Conservation (phyloP, 2,329 filamentous ascomycete genomes). For the Pestalotiopsis fici region DNA sequence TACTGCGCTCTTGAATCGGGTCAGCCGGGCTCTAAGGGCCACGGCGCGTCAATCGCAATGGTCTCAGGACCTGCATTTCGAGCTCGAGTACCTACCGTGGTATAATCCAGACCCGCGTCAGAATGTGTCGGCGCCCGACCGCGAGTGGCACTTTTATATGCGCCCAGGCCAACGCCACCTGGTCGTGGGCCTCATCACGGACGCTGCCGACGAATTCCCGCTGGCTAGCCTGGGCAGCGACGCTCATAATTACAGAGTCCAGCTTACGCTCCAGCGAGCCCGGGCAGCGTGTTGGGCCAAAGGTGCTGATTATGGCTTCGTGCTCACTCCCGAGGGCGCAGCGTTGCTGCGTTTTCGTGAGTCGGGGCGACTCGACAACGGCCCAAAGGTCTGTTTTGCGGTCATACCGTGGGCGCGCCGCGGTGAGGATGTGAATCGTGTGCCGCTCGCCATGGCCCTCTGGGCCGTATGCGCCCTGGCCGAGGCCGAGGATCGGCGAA, state of each 20-base stretch:
- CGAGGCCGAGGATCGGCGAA: no score
- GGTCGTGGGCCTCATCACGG: neutral
- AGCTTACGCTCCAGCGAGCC: neutral
- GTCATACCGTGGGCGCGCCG: neutral
- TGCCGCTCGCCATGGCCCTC: neutral
- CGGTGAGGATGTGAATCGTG: neutral
- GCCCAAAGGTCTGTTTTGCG: neutral
- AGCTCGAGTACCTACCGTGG: neutral
- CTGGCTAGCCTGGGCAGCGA: neutral
- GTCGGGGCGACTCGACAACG: neutral
- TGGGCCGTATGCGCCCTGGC: constrained; percentile 1
- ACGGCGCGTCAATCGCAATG: neutral
- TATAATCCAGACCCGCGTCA: no score
- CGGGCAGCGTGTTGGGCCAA: neutral
- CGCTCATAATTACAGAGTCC: neutral
- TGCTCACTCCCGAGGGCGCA: neutral
- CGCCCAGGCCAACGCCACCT: neutral
- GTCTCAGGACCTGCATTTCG: neutral
- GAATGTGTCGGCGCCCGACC: neutral
- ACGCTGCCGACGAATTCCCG: neutral
- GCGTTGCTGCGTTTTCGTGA: neutral
- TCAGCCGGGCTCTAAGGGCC: neutral
- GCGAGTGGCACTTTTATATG: neutral
- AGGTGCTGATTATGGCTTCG: neutral
- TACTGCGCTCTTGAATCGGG: neutral